Percentiles rank a stretch among this genome's conserved stretches.
Conservation (phyloP, 2,329 filamentous ascomycete genomes). For the Endoconidiophora laricicola region DNA sequence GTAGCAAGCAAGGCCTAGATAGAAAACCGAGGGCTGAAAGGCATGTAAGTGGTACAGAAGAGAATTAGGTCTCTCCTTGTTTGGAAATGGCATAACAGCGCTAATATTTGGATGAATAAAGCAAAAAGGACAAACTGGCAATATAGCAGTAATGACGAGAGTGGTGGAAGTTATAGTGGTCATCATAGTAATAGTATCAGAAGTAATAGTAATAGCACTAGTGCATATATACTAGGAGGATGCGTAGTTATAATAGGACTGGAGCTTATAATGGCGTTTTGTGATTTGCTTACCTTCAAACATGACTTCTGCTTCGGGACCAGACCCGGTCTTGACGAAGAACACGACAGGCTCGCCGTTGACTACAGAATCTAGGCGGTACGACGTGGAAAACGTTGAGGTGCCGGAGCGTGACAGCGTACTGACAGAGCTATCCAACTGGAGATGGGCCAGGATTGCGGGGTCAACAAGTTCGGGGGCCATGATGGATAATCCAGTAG, state of each 20-base stretch:
- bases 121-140: not conserved
- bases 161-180: not conserved
- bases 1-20: too few species aligned
- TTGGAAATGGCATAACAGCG: too few species aligned
- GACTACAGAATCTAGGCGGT: slow-evolving; percentile 32
- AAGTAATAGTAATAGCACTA: too few species aligned
- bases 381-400: slow-evolving; percentile 53
- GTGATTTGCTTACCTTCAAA: slow-evolving; percentile 37
- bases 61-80: too few species aligned
- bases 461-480: slow-evolving; percentile 33
- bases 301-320: slow-evolving; percentile 46
- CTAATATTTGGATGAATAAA: too few species aligned
- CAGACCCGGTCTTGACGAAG: slow-evolving; percentile 57
- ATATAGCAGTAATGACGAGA: not conserved
- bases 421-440: slow-evolving; percentile 36
- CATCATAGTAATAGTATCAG: not conserved
- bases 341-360: slow-evolving; percentile 37
- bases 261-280: not conserved
- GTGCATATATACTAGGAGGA: not conserved
- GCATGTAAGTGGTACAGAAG: too few species aligned
- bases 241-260: not conserved
- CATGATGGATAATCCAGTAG: not conserved
- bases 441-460: slow-evolving; percentile 43
- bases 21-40: too few species aligned
- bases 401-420: slow-evolving; percentile 44